Conservation (phyloP, 805 yeast species). For the Metschnikowia continentalis region DNA sequence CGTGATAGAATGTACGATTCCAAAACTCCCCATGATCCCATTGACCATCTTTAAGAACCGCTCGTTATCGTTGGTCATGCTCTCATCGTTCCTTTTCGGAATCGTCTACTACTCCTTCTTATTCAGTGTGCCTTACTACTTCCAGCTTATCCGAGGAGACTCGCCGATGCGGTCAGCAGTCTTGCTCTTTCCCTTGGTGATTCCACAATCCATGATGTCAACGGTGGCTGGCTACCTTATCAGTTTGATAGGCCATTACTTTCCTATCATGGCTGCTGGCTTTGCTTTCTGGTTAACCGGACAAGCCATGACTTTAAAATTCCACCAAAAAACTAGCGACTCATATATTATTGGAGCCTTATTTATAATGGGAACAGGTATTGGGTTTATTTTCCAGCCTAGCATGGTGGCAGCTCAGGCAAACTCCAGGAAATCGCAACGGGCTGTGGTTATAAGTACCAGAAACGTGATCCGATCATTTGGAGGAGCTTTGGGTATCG, state of each 20-base stretch:
- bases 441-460: constrained; percentile 56
- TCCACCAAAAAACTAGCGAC: constrained; percentile 26
- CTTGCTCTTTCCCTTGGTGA: constrained; percentile 37
- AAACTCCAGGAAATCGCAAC: constrained; percentile 45
- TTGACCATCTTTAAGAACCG: constrained; percentile 37
- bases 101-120: constrained; percentile 43
- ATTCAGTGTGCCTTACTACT: constrained; percentile 48
- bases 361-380: constrained; percentile 37
- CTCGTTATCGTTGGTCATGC: constrained; percentile 29
- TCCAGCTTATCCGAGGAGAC: constrained; percentile 42
- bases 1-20: constrained; percentile 46
- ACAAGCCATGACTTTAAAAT: constrained; percentile 33
- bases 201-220: constrained; percentile 40
- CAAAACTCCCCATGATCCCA: constrained; percentile 54
- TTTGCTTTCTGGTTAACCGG: constrained; percentile 41
- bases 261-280: constrained; percentile 39
- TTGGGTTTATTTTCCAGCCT: constrained; percentile 52
- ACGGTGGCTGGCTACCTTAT: constrained; percentile 45
- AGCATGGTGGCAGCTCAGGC: constrained; percentile 55
- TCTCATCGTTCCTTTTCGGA: constrained; percentile 45
- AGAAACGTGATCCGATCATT: constrained; percentile 54
- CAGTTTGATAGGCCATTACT: constrained; percentile 40
- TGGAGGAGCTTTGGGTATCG: constrained; percentile 61
- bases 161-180: constrained; percentile 38
- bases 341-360: constrained; percentile 35